Evolutionary conservation across 1,284 basidiomycete species (phyloP).

Genomic region (Leccinum fuscescens): DNA sequence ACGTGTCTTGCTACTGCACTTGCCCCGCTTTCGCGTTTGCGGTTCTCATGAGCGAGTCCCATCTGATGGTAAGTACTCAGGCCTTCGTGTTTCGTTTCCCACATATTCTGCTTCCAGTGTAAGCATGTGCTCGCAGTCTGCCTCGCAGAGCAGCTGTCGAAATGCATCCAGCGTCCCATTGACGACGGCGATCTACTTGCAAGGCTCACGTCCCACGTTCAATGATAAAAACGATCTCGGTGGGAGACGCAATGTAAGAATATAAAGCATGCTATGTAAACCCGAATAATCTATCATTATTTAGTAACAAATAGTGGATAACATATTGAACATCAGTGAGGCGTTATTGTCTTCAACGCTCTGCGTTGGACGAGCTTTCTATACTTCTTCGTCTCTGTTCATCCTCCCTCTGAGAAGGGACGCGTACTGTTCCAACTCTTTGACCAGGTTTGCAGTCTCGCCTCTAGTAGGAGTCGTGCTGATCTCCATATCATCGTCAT

Average conservation of each 20-base stretch:
- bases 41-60: constrained; percentile 55
- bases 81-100: not conserved
- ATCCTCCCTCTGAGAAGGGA: constrained; percentile 48
- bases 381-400: constrained; percentile 22
- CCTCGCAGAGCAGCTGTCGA: constrained; percentile 53
- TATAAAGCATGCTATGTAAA: constrained; percentile 11
- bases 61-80: constrained; percentile 56
- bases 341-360: constrained; percentile 9
- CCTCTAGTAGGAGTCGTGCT: constrained; percentile 25
- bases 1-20: constrained; percentile 57
- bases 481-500: constrained; percentile 2
- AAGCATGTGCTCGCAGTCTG: constrained; percentile 72
- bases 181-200: constrained; percentile 46
- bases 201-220: constrained; percentile 27
- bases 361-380: constrained; percentile 8
- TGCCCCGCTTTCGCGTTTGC: constrained; percentile 70
- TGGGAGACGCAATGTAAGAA: constrained; percentile 5
- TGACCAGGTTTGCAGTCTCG: constrained; percentile 42
- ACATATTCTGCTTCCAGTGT: constrained; percentile 46
- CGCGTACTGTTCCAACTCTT: constrained; percentile 49
- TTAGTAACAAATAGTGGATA: constrained; percentile 28
- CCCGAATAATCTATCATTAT: constrained; percentile 18
- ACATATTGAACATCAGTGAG: constrained; percentile 14
- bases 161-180: constrained; percentile 49
- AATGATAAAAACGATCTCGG: constrained; percentile 3